phyloP scores from a whole-genome alignment of 257 asterid genomes.

The Sherardia arvensis region DNA sequence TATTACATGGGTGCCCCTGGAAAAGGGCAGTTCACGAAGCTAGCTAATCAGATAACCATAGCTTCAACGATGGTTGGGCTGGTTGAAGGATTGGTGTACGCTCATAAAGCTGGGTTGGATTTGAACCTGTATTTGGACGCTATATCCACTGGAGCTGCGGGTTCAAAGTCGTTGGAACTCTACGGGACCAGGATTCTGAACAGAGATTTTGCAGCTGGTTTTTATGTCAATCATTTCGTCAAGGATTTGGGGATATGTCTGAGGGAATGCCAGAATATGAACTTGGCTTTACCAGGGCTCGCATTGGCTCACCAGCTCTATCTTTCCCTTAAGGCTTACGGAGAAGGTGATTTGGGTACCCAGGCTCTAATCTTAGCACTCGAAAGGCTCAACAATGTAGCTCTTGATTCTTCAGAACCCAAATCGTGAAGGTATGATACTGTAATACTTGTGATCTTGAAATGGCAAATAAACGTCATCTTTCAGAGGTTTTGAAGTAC shows the following conservation, averaged over 20 bases:
- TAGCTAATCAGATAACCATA: conserved; percentile 69
- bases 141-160: conserved; percentile 83
- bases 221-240: conserved; percentile 88
- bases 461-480: not conserved
- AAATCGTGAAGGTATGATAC: conserved; percentile 11
- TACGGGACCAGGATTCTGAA: conserved; percentile 61
- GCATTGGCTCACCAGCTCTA: conserved; percentile 91
- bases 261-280: conserved; percentile 89
- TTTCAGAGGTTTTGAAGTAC: not conserved
- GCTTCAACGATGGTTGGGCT: conserved; percentile 83
- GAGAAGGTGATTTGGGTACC: conserved; percentile 82
- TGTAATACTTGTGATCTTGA: not conserved
- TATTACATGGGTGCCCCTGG: conserved; percentile 90
- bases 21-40: conserved; percentile 80
- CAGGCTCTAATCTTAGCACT: conserved; percentile 79
- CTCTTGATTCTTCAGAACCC: conserved; percentile 20
- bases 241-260: conserved; percentile 92
- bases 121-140: conserved; percentile 39
- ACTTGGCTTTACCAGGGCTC: conserved; percentile 76
- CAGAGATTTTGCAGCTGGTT: conserved; percentile 83
- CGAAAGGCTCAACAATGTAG: conserved; percentile 72
- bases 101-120: conserved; percentile 76
- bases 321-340: conserved; percentile 74
- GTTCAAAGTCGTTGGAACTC: conserved; percentile 79
- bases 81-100: conserved; percentile 73